These are phyloP conservation scores for Daldinia vernicosa DNA, from an alignment of 495 filamentous ascomycete genomes.

Conservation along the genomic window DNA sequence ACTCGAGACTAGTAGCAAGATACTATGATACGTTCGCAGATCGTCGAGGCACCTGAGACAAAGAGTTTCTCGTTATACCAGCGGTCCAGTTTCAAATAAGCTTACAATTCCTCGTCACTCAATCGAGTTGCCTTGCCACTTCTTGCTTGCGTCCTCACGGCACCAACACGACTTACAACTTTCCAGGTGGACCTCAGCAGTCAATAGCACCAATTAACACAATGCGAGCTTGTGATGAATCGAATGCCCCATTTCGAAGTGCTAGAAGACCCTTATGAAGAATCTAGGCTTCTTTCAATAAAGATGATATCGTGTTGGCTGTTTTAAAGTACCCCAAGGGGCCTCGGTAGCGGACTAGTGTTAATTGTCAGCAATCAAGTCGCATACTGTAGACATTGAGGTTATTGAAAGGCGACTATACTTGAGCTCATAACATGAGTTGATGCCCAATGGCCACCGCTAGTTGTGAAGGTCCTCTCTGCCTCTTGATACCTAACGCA, in stretches of 20 bases:
- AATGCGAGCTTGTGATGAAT: neutral
- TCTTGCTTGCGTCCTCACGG: neutral
- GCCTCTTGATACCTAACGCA: constrained; percentile 18
- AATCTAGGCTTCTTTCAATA: neutral
- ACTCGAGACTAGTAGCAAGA: neutral
- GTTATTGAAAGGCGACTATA: constrained; percentile 8
- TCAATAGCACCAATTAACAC: neutral
- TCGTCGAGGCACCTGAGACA: neutral
- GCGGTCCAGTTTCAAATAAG: neutral
- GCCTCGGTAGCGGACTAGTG: constrained; percentile 11
- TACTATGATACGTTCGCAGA: neutral
- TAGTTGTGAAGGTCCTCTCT: neutral
- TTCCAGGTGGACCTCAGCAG: neutral
- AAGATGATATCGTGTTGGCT: neutral
- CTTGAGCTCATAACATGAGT: constrained; percentile 14
- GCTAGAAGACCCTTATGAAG: neutral
- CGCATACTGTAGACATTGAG: neutral
- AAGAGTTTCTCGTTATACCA: neutral
- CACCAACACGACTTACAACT: neutral
- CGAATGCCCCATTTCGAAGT: neutral
- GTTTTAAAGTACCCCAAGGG: neutral
- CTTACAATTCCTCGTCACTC: neutral
- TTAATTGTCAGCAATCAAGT: neutral
- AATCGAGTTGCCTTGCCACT: neutral
- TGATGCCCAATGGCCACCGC: constrained; percentile 28